Evolutionary conservation across 768 basidiomycete species (phyloP), one percentile per base, ranked within the genome.

Genomic region (Suillus occidentalis): DNA sequence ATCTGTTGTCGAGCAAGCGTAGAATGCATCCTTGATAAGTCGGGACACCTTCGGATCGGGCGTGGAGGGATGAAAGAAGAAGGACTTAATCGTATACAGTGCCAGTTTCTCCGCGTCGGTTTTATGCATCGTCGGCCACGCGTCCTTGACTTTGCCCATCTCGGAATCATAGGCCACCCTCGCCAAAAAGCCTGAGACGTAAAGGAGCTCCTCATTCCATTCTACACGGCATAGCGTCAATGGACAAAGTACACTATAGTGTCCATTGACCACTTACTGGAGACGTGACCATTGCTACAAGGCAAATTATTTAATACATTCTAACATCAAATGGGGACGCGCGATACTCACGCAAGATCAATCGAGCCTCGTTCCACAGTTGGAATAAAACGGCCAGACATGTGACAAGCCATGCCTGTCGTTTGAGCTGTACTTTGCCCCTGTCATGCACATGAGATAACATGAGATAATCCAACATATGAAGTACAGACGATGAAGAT

Each of bases 331-430:
- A n/a, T n/a, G 34, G 56, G 55, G 49, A 25, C 42, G 37, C 22
- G 36, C 37, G 22, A 45, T 43, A 63, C 87, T 75, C 69, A 91
- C 89, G 92, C 88, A 47, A 95, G 79, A 76, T 92, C 94, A 64
- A 95, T 89, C 0, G 90, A 89, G 77, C 97, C 95, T 67, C 95
- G 85, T 75, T 97, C 95, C 7, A 98, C 95, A 0, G 95, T 97
- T 12, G 94, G 92, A 63, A 98, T 95, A 72, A 97, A 96, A 4
- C 94, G 82, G 13, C 90, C 87, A 1, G 92, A 80, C 66, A 89
- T 79, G 63, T 88, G 84, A 0, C 82, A 81, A 2, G 79, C 78
- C 14, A 87, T 77, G 20, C 96, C 96, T 0, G 96, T 97, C 2
- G 94, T 96, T 76, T 99, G 96, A 7, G 83, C 88, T 3, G 94